Percentiles rank a stretch among this genome's conserved stretches.
These are phyloP conservation scores for Zygosaccharomyces sapae DNA, from an alignment of 1,139 yeast genomes.

Conservation along the genomic window DNA sequence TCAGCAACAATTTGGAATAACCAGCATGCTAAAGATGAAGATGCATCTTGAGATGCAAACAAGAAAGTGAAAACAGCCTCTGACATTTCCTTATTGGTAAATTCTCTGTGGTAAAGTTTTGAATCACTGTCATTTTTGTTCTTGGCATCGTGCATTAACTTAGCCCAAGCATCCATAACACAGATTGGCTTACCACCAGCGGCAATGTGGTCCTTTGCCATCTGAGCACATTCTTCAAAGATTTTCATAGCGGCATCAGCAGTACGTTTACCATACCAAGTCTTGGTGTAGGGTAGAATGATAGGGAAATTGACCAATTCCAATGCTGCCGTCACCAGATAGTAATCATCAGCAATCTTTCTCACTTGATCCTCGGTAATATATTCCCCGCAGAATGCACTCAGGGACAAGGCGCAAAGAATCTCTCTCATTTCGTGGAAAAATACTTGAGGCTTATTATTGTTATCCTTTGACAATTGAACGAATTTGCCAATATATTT, in stretches of 20 bases:
- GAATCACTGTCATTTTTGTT: slow-evolving; percentile 44
- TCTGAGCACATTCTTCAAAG: slow-evolving; percentile 81
- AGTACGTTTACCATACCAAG: slow-evolving; percentile 94
- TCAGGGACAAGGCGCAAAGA: slow-evolving; percentile 87
- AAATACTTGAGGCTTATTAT: slow-evolving; percentile 54
- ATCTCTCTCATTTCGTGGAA: slow-evolving; percentile 95
- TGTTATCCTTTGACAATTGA: slow-evolving; percentile 50
- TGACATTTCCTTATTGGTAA: slow-evolving; percentile 84
- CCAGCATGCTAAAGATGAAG: slow-evolving; percentile 98
- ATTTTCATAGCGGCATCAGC: slow-evolving; percentile 93
- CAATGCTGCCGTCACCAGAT: slow-evolving; percentile 85
- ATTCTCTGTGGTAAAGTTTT: slow-evolving; percentile 69
- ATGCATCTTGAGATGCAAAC: slow-evolving; percentile 97
- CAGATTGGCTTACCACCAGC: slow-evolving; percentile 77
- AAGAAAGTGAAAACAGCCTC: slow-evolving; percentile 94
- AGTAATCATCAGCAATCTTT: slow-evolving; percentile 86
- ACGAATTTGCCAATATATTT: slow-evolving; percentile 65
- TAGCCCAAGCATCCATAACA: slow-evolving; percentile 94
- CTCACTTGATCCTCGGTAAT: slow-evolving; percentile 87
- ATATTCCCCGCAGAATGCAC: slow-evolving; percentile 93
- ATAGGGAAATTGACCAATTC: slow-evolving; percentile 97
- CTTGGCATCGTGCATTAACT: slow-evolving; percentile 73
- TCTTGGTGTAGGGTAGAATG: slow-evolving; percentile 88
- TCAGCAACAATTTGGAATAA: slow-evolving; percentile 93
- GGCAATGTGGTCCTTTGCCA: slow-evolving; percentile 74